Base-by-base conservation (phyloP, 176 grass and related monocot species). In the Oryza australiensis region DNA sequence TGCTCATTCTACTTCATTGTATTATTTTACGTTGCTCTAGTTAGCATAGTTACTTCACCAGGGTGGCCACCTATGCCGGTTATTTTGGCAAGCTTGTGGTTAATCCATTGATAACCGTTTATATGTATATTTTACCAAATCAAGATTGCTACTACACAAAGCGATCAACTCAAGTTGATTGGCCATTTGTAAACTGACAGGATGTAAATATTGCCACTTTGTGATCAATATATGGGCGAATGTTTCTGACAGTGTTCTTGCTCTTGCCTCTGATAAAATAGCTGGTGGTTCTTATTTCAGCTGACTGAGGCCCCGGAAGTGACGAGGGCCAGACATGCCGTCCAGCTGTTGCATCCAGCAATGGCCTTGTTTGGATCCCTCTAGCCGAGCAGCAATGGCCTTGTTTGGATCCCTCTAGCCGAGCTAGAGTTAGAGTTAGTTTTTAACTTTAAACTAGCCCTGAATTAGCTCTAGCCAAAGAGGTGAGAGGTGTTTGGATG, bases 171-270 rank as follows among this genome's bases (percentile, higher is more conserved):
- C 14, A 79, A 83, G 68, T 86, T 83, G 80, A 86, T 74, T 79
- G 38, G 49, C 64, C 34, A 23, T 75, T 62, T 83, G 55, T 79
- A 70, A 67, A 66, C 49, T 74, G 64, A 79, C 62, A 63, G 10
- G 40, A 73, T 87, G 88, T 90, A 87, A 90, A 90, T 90, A 83
- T 75, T 16, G 26, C 49, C 75, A 64, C 51, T 23, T 79, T 79
- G n/a, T 79, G 15, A 72, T 57, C 34, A 46, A 75, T 73, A 27
- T 86, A 64, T 83, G 62, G 12, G 59, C 0, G 0, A 14, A 62
- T 28, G 77, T 62, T 55, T 72, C 20, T 59, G 13, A 37, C 46
- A 68, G 16, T 66, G 74, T 11, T 62, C 27, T 60, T 73, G 59
- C 48, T 68, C 26, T 74, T 78, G n/a, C 6, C 45, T 4, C 28